Conservation (phyloP, 768 basidiomycete genomes). For the Tricholoma saponaceum region DNA sequence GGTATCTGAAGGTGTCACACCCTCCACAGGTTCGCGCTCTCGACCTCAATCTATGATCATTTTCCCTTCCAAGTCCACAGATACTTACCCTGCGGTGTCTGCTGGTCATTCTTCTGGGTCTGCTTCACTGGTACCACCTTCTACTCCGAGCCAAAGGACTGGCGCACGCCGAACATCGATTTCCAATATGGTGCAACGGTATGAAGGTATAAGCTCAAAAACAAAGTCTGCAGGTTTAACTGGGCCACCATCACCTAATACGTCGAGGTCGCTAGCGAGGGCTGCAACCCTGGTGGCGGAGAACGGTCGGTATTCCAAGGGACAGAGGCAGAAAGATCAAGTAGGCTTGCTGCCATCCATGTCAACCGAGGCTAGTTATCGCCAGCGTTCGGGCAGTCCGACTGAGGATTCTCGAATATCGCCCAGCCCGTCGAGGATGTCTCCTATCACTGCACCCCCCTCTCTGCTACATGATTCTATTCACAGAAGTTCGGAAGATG, state of each 20-base stretch:
- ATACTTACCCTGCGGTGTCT: constrained; percentile 22
- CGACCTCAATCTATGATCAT: constrained; percentile 84
- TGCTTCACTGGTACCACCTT: constrained; percentile 42
- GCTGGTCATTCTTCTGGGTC: constrained; percentile 19
- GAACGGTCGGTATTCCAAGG: constrained; percentile 9
- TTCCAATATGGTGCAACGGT: constrained; percentile 81
- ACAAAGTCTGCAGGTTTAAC: constrained; percentile 23
- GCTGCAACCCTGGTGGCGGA: constrained; percentile 6
- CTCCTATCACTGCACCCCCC: constrained; percentile 7
- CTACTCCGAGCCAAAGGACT: constrained; percentile 37
- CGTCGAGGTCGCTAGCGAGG: constrained; percentile 16
- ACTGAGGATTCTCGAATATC: neutral
- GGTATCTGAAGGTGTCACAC: constrained; percentile 11
- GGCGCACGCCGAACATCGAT: constrained; percentile 67
- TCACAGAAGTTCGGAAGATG: constrained; percentile 16
- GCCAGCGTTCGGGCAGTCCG: constrained; percentile 9
- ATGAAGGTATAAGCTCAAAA: constrained; percentile 59
- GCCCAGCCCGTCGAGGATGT: neutral
- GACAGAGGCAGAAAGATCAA: constrained; percentile 7
- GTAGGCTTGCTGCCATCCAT: neutral
- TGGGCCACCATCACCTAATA: constrained; percentile 28
- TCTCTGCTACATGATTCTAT: constrained; percentile 9
- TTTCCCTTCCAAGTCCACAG: constrained; percentile 53
- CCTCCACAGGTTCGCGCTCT: constrained; percentile 39
- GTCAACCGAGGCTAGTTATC: constrained; percentile 5